Conservation (phyloP, 176 grass and related monocot species). For the Calamus simplicifolius region DNA sequence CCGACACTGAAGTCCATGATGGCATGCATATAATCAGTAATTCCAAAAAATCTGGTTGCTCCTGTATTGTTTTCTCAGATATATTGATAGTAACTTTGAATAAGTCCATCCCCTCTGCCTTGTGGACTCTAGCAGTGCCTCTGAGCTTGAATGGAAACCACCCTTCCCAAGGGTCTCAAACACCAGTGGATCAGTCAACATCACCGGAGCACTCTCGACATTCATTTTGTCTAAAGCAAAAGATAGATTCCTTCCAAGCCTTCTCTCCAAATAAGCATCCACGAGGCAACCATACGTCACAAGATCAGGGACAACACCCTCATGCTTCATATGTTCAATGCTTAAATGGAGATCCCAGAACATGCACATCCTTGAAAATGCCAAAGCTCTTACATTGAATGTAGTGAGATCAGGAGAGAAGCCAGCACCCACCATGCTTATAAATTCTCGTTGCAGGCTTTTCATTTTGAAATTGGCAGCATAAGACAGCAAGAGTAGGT, state of each 20-base stretch:
- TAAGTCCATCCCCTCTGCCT: slow-evolving; percentile 52
- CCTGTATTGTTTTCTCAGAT: slow-evolving; percentile 59
- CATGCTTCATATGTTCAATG: slow-evolving; percentile 68
- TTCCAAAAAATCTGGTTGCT: slow-evolving; percentile 90
- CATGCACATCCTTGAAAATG: slow-evolving; percentile 90
- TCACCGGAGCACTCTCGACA: slow-evolving; percentile 17
- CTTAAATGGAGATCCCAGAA: slow-evolving; percentile 95
- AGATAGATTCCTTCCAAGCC: slow-evolving; percentile 54
- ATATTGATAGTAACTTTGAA: slow-evolving; percentile 40
- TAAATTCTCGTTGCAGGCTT: slow-evolving; percentile 75
- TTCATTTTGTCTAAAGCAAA: slow-evolving; percentile 53
- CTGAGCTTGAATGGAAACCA: slow-evolving; percentile 61
- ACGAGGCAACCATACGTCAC: slow-evolving; percentile 76
- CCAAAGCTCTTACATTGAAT: slow-evolving; percentile 62
- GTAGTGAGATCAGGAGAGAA: slow-evolving; percentile 66
- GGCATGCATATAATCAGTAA: slow-evolving; percentile 35
- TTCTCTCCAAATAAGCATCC: slow-evolving; percentile 67
- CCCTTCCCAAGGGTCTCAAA: slow-evolving; percentile 85
- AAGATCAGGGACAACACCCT: slow-evolving; percentile 57
- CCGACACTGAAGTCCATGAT: too few relatives aligned
- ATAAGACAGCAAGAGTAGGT: slow-evolving; percentile 76
- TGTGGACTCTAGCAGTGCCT: slow-evolving; percentile 43
- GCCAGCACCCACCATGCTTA: slow-evolving; percentile 66
- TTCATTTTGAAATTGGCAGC: slow-evolving; percentile 97
- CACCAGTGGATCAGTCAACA: slow-evolving; percentile 48